These are phyloP conservation scores for Sporisorium sorghi DNA, from an alignment of 1,284 basidiomycete genomes.

Conservation along the genomic window DNA sequence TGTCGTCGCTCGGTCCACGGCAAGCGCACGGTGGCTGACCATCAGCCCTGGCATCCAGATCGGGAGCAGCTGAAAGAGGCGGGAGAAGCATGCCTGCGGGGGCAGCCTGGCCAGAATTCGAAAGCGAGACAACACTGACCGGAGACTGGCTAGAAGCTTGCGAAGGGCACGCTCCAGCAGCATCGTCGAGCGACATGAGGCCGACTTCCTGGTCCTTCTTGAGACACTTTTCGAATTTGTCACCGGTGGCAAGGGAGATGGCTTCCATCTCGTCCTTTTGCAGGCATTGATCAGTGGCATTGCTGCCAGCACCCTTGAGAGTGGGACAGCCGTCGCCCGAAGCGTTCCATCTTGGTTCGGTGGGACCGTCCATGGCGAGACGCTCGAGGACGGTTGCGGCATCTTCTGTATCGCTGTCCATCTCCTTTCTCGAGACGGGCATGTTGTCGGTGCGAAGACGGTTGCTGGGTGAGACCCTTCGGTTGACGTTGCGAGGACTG, in stretches of 20 bases:
- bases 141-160: slow-evolving; percentile 10
- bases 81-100: slow-evolving; percentile 33
- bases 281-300: slow-evolving; percentile 36
- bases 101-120: slow-evolving; percentile 2
- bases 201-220: slow-evolving; percentile 27
- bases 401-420: slow-evolving; percentile 66
- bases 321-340: slow-evolving; percentile 14
- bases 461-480: slow-evolving; percentile 18
- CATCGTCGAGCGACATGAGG: slow-evolving; percentile 19
- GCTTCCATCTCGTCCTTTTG: slow-evolving; percentile 33
- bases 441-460: slow-evolving; percentile 36
- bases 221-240: slow-evolving; percentile 42
- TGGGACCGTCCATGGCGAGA: slow-evolving; percentile 55
- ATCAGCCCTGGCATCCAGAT: slow-evolving; percentile 11
- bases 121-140: slow-evolving; percentile 9
- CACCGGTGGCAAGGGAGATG: slow-evolving; percentile 16
- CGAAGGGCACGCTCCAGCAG: not conserved
- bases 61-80: slow-evolving; percentile 12
- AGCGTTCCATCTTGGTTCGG: slow-evolving; percentile 20
- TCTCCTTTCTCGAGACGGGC: slow-evolving; percentile 42
- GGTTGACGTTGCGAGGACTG: slow-evolving; percentile 13
- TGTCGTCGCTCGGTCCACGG: slow-evolving; percentile 17
- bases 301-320: slow-evolving; percentile 2
- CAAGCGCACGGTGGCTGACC: slow-evolving; percentile 38
- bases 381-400: slow-evolving; percentile 65